Evolutionary conservation across 2,329 filamentous ascomycete genomes (phyloP), one percentile per base, ranked within the genome.

Genomic region (Scedosporium minutisporum): DNA sequence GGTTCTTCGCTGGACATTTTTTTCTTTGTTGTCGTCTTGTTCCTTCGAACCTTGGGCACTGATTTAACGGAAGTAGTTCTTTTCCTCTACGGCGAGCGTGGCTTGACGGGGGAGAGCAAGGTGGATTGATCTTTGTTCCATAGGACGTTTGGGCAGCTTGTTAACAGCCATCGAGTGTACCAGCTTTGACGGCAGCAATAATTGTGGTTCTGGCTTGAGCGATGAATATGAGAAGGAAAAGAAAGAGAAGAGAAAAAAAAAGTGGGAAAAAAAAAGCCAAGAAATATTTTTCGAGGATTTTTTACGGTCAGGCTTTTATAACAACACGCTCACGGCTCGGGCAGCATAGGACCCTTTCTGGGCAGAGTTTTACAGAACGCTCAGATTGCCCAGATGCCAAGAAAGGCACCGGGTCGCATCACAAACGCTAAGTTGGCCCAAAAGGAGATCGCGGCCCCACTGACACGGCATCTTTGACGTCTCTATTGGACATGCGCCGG

Each of bases 1-100:
- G 63, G 63, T 59, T 59, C 53, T 71, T 68, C 70, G 68, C 51
- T 1, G 68, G 67, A 10, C 69, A 71, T 51, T 65, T 77, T 18
- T 48, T 25, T 6, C 55, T 16, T 58, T n/a, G 2, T 12, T 58
- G 6, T 61, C 21, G 3, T 38, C n/a, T 58, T 58, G 16, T 51
- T 51, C 2, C 2, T 38, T 58, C 9, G n/a, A 9, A 41, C 9
- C 25, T 29, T 41, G 27, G 10, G 27, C 25, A 14, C 33, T 38
- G 33, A 38, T 38, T 55, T 61, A 61, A 38, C 44, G 12, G 46
- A 16, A 33, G 23, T 53, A 21, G 44, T 29, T 33, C 25, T 53
- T 38, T 38, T 48, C 44, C 59, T 61, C 59, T 23, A 61, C 23
- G 44, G 59, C 59, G 59, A 61, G 59, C 46, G 59, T 61, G 46